Conservation (phyloP, 208 protist genomes). For the Borovskyia barvae region DNA sequence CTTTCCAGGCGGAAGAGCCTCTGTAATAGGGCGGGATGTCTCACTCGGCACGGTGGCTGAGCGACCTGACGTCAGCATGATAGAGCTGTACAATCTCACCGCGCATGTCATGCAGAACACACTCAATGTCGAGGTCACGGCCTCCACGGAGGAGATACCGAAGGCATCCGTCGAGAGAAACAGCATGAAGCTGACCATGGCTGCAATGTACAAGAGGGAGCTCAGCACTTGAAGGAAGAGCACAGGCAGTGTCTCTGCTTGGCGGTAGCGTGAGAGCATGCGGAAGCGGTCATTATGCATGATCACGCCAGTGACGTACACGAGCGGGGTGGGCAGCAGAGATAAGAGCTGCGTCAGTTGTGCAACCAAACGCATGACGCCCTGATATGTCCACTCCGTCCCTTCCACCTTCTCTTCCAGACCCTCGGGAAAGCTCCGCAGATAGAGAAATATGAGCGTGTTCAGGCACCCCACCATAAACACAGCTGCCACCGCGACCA, state of each 20-base stretch:
- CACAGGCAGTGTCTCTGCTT: constrained; percentile 27
- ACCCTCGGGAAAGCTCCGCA: constrained; percentile 22
- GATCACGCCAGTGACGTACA: constrained; percentile 35
- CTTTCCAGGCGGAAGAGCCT: background rate
- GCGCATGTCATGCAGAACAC: constrained; percentile 42
- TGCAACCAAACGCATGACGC: constrained; percentile 29
- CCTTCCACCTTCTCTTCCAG: constrained; percentile 24
- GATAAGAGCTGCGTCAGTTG: constrained; percentile 37
- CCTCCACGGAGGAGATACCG: constrained; percentile 19
- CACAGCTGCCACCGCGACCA: constrained; percentile 25
- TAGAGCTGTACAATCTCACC: constrained; percentile 31
- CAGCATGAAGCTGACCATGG: constrained; percentile 36
- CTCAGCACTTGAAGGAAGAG: constrained; percentile 54
- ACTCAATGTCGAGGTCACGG: constrained; percentile 34
- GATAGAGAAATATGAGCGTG: constrained; percentile 19
- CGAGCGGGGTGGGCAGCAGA: constrained; percentile 36
- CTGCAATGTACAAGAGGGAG: constrained; percentile 52
- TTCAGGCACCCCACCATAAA: constrained; percentile 23
- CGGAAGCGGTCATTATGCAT: constrained; percentile 50
- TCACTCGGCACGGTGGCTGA: background rate
- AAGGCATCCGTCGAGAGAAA: constrained; percentile 35
- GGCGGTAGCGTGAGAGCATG: constrained; percentile 27
- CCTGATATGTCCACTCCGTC: constrained; percentile 26
- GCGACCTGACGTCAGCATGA: constrained; percentile 1
- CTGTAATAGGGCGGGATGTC: background rate